phyloP scores from a whole-genome alignment of 208 protist species.

The Trypanosoma conorhini region DNA sequence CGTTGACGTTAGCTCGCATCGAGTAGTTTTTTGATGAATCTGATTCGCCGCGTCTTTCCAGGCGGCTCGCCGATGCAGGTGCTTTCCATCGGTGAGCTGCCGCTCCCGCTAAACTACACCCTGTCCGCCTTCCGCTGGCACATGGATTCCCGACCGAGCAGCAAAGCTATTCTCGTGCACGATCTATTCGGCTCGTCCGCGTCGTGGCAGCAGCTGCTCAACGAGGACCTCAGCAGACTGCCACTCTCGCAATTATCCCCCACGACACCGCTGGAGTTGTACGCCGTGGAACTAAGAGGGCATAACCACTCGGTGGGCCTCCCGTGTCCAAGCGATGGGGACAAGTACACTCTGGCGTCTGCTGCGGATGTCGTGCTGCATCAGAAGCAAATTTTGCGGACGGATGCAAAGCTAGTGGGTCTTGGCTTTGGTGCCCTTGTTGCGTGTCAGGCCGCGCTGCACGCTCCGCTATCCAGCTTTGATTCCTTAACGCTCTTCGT shows the following conservation, averaged over 20 bases:
- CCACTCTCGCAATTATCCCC: constrained; percentile 46
- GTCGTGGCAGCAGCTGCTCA: constrained; percentile 62
- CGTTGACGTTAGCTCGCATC: background rate
- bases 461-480: constrained; percentile 50
- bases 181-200: constrained; percentile 67
- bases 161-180: constrained; percentile 71
- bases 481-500: constrained; percentile 68
- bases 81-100: constrained; percentile 24
- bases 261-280: constrained; percentile 72
- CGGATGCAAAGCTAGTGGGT: constrained; percentile 48
- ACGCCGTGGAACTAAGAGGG: constrained; percentile 74
- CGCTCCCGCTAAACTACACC: constrained; percentile 44
- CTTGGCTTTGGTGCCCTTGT: constrained; percentile 82
- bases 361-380: constrained; percentile 63
- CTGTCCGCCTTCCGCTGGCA: constrained; percentile 83
- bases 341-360: constrained; percentile 40
- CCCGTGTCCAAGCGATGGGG: constrained; percentile 14
- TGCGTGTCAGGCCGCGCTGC: constrained; percentile 52
- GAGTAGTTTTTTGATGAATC: constrained; percentile 20
- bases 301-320: constrained; percentile 59
- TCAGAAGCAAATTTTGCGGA: constrained; percentile 46
- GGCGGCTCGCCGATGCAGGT: background rate
- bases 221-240: constrained; percentile 44
- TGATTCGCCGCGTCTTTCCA: constrained; percentile 23
- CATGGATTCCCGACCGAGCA: constrained; percentile 62